These are phyloP conservation scores for Metschnikowia continentalis DNA, from an alignment of 805 yeast genomes.

Conservation along the genomic window DNA sequence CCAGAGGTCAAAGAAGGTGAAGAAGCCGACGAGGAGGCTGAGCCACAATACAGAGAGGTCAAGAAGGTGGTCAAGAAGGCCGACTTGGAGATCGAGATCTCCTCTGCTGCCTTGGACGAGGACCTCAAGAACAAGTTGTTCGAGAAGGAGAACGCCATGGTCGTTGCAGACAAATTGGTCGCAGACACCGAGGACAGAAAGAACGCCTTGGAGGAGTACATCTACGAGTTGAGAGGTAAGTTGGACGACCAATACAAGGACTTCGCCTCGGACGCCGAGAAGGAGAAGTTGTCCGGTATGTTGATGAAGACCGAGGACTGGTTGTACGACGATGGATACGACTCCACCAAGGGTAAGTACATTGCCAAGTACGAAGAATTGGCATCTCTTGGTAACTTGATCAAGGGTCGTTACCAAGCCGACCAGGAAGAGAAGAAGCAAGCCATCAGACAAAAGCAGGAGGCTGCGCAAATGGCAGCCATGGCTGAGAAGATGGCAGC, in stretches of 20 bases:
- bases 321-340: slow-evolving; percentile 97
- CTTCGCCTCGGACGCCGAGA: slow-evolving; percentile 90
- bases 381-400: slow-evolving; percentile 89
- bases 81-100: slow-evolving; percentile 59
- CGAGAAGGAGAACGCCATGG: slow-evolving; percentile 82
- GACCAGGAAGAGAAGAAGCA: slow-evolving; percentile 95
- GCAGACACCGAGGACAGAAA: slow-evolving; percentile 98
- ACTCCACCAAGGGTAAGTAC: slow-evolving; percentile 92
- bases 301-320: slow-evolving; percentile 91
- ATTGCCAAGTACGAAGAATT: slow-evolving; percentile 97
- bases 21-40: slow-evolving; percentile 56
- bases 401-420: slow-evolving; percentile 90
- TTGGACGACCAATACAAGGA: slow-evolving; percentile 85
- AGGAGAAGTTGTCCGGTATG: slow-evolving; percentile 67
- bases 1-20: slow-evolving; percentile 45
- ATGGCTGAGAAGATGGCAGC: slow-evolving; percentile 83
- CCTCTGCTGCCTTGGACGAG: slow-evolving; percentile 59
- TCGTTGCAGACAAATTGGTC: slow-evolving; percentile 89
- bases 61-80: slow-evolving; percentile 92
- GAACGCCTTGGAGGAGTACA: slow-evolving; percentile 97
- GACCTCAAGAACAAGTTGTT: slow-evolving; percentile 53
- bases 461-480: slow-evolving; percentile 77
- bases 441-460: slow-evolving; percentile 79
- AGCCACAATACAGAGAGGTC: slow-evolving; percentile 84
- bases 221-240: slow-evolving; percentile 95